Evolutionary conservation across 2,329 filamentous ascomycete genomes (phyloP).

Genomic region (Acrocalymma vagum): DNA sequence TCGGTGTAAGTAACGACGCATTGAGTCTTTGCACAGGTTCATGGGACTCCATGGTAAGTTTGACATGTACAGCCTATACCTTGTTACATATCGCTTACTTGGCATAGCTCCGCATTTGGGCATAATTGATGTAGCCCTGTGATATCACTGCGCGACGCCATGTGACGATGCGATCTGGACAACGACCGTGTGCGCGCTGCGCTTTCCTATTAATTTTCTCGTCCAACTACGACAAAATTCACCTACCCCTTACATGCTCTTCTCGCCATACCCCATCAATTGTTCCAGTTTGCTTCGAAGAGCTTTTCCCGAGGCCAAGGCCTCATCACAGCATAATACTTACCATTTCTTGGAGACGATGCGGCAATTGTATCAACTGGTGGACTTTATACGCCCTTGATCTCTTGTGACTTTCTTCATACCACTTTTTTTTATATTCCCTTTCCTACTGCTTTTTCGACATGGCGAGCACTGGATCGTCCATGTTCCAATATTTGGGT

Average conservation of each 20-base stretch:
- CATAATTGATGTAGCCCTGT: slow-evolving; percentile 44
- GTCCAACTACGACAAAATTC: slow-evolving; percentile 34
- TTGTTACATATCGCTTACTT: slow-evolving; percentile 29
- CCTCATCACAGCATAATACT: slow-evolving; percentile 41
- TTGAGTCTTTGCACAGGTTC: slow-evolving; percentile 99
- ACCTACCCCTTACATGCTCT: slow-evolving; percentile 28
- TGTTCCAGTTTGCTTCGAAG: slow-evolving; percentile 27
- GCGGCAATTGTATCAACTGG: slow-evolving; percentile 32
- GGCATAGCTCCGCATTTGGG: slow-evolving; percentile 61
- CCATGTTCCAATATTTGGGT: slow-evolving; percentile 24
- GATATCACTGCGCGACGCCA: slow-evolving; percentile 33
- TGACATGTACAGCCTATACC: slow-evolving; percentile 8
- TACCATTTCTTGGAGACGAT: slow-evolving; percentile 35
- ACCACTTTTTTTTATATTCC: slow-evolving; percentile 38
- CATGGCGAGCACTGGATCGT: slow-evolving; percentile 23
- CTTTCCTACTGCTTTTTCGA: slow-evolving; percentile 28
- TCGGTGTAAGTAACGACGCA: slow-evolving; percentile 98
- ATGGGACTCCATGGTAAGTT: slow-evolving; percentile 96
- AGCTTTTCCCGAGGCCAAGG: slow-evolving; percentile 26
- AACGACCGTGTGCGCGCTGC: slow-evolving; percentile 36
- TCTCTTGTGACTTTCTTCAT: slow-evolving; percentile 40
- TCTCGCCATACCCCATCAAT: slow-evolving; percentile 39
- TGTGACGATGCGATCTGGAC: slow-evolving; percentile 41
- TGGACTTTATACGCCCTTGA: slow-evolving; percentile 41
- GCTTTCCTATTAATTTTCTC: slow-evolving; percentile 35